Percentiles rank a stretch among this genome's conserved stretches.
Conservation (phyloP, 345 rosid genomes). For the Arabis hirsuta region DNA sequence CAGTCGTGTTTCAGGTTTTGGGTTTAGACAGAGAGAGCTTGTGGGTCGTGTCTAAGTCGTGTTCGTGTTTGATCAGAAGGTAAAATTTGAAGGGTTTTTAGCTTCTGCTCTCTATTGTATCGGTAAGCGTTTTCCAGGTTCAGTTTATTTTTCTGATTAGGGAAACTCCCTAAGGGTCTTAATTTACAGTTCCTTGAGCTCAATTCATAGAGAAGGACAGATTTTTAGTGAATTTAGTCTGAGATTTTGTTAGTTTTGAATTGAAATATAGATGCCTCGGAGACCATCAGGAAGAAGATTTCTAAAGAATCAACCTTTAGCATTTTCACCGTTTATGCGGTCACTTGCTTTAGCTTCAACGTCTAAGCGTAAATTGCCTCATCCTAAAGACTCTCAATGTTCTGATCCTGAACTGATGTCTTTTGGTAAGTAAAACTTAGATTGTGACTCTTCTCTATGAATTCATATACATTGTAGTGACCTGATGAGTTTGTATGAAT, state of each 20-base stretch:
- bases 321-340: conserved; percentile 77
- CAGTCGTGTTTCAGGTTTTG: conserved; percentile 13
- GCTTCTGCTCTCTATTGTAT: not conserved
- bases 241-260: conserved; percentile 22
- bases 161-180: not conserved
- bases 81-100: conserved; percentile 1
- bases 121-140: not conserved
- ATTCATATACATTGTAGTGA: conserved; percentile 44
- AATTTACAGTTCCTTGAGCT: conserved; percentile 8
- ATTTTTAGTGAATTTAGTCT: conserved; percentile 9
- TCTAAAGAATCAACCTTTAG: conserved; percentile 50
- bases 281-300: conserved; percentile 47
- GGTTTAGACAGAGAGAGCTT: conserved; percentile 27
- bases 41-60: conserved; percentile 4
- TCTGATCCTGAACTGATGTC: conserved; percentile 41
- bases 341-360: conserved; percentile 56
- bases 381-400: conserved; percentile 27
- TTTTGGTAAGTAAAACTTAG: conserved; percentile 39
- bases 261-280: conserved; percentile 54
- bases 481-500: not conserved
- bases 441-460: not conserved
- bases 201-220: not conserved
- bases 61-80: not conserved
- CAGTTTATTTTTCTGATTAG: not conserved
- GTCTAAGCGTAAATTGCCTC: conserved; percentile 43